Evolutionary conservation across 129 eudicot species (phyloP).

Genomic region (Flaveria bidentis): DNA sequence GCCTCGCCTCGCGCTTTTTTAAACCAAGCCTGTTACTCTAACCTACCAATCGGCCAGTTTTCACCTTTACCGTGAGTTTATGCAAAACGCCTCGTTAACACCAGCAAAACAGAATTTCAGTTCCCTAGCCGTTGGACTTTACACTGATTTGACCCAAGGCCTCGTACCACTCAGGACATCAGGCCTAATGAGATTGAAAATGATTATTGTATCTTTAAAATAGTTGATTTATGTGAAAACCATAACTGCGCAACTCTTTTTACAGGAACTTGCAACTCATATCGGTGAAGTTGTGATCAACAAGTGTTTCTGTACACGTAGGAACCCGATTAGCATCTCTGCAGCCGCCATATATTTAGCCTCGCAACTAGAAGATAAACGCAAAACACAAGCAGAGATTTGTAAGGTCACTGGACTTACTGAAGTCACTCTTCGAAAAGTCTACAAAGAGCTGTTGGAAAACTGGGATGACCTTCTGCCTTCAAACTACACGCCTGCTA

Average conservation of each 20-base stretch:
- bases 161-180: background rate
- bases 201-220: background rate
- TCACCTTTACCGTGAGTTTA: background rate
- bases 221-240: background rate
- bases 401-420: slow-evolving; percentile 98
- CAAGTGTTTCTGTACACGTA: slow-evolving; percentile 97
- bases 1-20: too few species aligned
- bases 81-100: background rate
- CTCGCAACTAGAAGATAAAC: slow-evolving; percentile 91
- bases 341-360: slow-evolving; percentile 98
- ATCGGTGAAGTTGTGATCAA: slow-evolving; percentile 97
- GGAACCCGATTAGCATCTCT: slow-evolving; percentile 97
- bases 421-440: slow-evolving; percentile 93
- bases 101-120: background rate
- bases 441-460: slow-evolving; percentile 89
- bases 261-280: slow-evolving; percentile 96
- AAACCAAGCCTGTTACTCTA: too few species aligned
- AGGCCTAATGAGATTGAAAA: background rate
- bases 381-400: slow-evolving; percentile 97
- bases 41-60: background rate
- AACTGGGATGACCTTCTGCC: slow-evolving; percentile 99
- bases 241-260: background rate
- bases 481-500: slow-evolving; percentile 86
- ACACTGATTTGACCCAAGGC: background rate
- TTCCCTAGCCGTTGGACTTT: background rate